A percentile compares a stretch with the other conserved stretches of the same genome.
phyloP scores from a whole-genome alignment of 2,329 filamentous ascomycete species.

The Penicillium thymicola region DNA sequence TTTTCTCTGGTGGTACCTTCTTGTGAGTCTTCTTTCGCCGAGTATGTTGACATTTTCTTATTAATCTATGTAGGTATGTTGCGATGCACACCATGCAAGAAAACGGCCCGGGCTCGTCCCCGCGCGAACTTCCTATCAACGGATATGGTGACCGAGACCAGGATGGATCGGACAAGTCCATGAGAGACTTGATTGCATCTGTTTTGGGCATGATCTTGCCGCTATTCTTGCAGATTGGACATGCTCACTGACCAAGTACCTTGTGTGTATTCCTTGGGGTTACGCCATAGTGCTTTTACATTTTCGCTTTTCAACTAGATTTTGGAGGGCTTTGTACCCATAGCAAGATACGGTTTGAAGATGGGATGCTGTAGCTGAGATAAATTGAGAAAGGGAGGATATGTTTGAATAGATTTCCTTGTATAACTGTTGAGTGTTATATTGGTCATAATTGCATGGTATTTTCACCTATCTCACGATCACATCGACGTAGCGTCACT shows the following conservation, averaged over 20 bases:
- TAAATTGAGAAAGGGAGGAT: constrained; percentile 3
- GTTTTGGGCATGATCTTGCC: constrained; percentile 49
- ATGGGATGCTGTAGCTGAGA: constrained; percentile 1
- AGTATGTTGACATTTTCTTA: constrained; percentile 10
- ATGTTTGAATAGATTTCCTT: constrained; percentile 16
- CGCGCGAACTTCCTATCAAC: constrained; percentile 37
- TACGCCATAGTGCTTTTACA: background rate
- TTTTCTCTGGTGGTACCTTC: constrained; percentile 97
- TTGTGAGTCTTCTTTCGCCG: constrained; percentile 58
- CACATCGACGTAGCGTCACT: constrained; percentile 30
- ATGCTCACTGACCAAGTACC: constrained; percentile 39
- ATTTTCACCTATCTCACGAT: constrained; percentile 21
- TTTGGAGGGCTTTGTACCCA: constrained; percentile 22
- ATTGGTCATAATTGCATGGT: constrained; percentile 29
- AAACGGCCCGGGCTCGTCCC: constrained; percentile 34
- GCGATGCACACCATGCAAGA: constrained; percentile 99
- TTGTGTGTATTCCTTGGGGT: background rate
- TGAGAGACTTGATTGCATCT: constrained; percentile 46
- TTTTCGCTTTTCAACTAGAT: constrained; percentile 8
- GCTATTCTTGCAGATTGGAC: constrained; percentile 47
- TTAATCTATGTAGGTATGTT: constrained; percentile 65
- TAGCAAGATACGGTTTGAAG: constrained; percentile 10
- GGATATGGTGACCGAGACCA: constrained; percentile 43
- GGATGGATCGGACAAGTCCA: constrained; percentile 38
- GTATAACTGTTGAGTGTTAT: constrained; percentile 13